Conservation (phyloP, 257 asterid species). For the Nicotiana benthamiana region DNA sequence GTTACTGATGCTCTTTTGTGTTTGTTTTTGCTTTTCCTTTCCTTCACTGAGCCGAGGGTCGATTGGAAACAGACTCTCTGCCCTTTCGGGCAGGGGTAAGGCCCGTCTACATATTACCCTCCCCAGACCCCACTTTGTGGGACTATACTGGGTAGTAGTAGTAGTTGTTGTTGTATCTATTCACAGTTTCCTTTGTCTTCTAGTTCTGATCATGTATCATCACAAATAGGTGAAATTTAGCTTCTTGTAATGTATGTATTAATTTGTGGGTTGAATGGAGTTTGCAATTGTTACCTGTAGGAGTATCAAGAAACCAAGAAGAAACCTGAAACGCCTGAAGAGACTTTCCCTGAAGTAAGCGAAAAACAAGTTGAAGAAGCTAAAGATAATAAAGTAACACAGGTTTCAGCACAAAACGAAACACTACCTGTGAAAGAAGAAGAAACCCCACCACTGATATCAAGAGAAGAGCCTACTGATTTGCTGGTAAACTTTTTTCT, state of each 20-base stretch:
- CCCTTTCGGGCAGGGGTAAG: too few species aligned
- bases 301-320: conserved; percentile 33
- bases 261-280: not conserved
- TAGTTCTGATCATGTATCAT: not conserved
- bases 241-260: not conserved
- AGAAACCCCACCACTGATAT: conserved; percentile 17
- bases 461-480: conserved; percentile 46
- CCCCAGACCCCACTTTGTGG: too few species aligned
- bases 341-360: conserved; percentile 11
- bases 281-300: conserved; percentile 18
- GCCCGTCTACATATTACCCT: too few species aligned
- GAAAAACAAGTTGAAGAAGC: conserved; percentile 25
- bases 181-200: not conserved
- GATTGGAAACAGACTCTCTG: too few species aligned
- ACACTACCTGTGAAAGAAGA: conserved; percentile 19
- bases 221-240: not conserved
- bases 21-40: too few species aligned
- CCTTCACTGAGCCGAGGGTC: too few species aligned
- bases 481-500: conserved; percentile 39
- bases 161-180: too few species aligned
- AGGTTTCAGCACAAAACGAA: conserved; percentile 20
- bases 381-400: conserved; percentile 22
- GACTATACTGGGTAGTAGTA: too few species aligned
- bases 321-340: conserved; percentile 30
- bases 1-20: too few species aligned